Conservation (phyloP, 2,329 filamentous ascomycete species). For the Annulohypoxylon truncatum region DNA sequence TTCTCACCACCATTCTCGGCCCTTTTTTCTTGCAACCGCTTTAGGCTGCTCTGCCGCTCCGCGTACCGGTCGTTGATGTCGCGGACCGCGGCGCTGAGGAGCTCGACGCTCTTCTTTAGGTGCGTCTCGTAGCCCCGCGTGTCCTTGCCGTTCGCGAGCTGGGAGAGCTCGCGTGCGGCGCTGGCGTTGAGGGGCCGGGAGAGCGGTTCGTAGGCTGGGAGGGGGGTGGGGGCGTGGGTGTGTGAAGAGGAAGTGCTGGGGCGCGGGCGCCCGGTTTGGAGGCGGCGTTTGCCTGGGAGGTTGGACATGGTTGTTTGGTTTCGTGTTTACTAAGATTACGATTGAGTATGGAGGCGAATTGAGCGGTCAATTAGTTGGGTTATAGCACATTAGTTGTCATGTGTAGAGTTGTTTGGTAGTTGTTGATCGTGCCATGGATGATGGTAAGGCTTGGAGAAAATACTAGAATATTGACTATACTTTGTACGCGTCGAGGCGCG, state of each 20-base stretch:
- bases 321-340: background rate
- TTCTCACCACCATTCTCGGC: slow-evolving; percentile 51
- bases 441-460: background rate
- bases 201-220: slow-evolving; percentile 65
- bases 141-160: slow-evolving; percentile 57
- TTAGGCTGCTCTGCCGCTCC: slow-evolving; percentile 51
- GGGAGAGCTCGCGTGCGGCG: slow-evolving; percentile 55
- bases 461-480: background rate
- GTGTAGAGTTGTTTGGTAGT: background rate
- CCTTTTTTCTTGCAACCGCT: slow-evolving; percentile 52
- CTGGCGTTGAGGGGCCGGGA: slow-evolving; percentile 57
- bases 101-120: slow-evolving; percentile 57
- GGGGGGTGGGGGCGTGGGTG: slow-evolving; percentile 42
- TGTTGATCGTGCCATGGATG: background rate
- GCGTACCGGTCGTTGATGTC: slow-evolving; percentile 61
- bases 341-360: background rate
- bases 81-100: slow-evolving; percentile 59
- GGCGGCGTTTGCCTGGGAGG: slow-evolving; percentile 27
- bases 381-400: background rate
- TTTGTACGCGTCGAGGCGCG: slow-evolving; percentile 34
- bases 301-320: background rate
- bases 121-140: slow-evolving; percentile 59
- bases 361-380: background rate
- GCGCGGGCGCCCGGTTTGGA: slow-evolving; percentile 34
- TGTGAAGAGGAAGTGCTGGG: slow-evolving; percentile 23